phyloP scores from a whole-genome alignment of 108 stramenopile species.

The Skeletonema costatum region DNA sequence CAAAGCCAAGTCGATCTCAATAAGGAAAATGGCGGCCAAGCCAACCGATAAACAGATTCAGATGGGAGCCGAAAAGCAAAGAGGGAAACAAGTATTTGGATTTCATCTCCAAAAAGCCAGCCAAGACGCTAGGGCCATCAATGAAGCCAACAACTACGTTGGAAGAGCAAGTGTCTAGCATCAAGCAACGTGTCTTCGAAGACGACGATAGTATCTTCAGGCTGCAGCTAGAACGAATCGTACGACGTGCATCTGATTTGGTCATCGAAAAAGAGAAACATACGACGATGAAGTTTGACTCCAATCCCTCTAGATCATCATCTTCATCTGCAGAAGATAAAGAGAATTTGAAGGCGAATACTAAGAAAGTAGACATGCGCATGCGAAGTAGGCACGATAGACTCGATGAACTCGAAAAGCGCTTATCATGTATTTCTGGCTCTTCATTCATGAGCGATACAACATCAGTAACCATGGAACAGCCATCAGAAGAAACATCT shows the following conservation, averaged over 20 bases:
- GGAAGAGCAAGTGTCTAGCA: not conserved
- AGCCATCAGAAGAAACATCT: not conserved
- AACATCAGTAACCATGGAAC: not conserved
- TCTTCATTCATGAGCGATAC: not conserved
- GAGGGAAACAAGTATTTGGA: constrained; percentile 9
- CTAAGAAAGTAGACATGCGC: not conserved
- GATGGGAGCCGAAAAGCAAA: not conserved
- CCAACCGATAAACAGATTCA: not conserved
- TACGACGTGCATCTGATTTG: constrained; percentile 30
- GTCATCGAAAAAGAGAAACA: constrained; percentile 6
- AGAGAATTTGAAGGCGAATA: not conserved
- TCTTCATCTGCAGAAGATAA: not conserved
- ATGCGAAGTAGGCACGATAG: not conserved
- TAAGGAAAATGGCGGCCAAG: not conserved
- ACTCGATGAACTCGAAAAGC: not conserved
- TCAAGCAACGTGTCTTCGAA: not conserved
- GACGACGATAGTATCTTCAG: constrained; percentile 27
- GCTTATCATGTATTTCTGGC: not conserved
- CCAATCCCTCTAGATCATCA: too few relatives aligned
- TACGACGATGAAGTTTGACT: not conserved
- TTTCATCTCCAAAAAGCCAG: constrained; percentile 26
- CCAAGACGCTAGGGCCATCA: not conserved
- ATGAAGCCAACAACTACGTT: not conserved
- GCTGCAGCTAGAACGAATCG: constrained; percentile 26
- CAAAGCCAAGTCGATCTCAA: not conserved